phyloP scores from a whole-genome alignment of 306 rosid species.

The Castanospermum australe region DNA sequence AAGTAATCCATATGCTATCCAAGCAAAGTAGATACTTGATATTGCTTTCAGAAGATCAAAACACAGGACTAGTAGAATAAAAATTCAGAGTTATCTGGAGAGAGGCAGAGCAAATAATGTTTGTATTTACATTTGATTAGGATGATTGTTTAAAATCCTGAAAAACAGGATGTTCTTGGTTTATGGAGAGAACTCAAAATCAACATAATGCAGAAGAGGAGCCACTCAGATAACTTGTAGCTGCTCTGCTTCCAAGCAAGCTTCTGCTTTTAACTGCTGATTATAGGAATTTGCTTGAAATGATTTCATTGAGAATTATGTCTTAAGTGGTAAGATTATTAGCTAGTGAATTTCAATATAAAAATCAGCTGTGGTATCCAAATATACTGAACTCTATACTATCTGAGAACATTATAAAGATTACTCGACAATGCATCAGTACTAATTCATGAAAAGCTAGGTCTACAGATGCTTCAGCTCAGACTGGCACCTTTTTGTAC shows the following conservation, averaged over 20 bases:
- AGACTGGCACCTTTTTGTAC: neutral
- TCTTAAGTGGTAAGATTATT: neutral
- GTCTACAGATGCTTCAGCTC: neutral
- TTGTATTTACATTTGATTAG: neutral
- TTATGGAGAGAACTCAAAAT: neutral
- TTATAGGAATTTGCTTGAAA: neutral
- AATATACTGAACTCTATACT: neutral
- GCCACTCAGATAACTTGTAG: neutral
- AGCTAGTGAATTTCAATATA: neutral
- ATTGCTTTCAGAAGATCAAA: neutral
- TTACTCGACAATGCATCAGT: neutral
- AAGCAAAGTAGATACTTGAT: neutral
- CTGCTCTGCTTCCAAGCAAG: neutral
- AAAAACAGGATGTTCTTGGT: neutral
- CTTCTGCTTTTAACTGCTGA: neutral
- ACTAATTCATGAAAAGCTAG: neutral
- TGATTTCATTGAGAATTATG: neutral
- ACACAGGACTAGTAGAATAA: neutral
- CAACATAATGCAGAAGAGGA: neutral
- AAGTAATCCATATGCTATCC: neutral
- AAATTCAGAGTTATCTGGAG: neutral
- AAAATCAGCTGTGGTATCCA: neutral
- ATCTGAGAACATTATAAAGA: neutral
- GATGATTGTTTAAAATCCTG: neutral
- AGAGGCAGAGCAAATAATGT: neutral